A percentile compares a stretch with the other conserved stretches of the same genome.
These are phyloP conservation scores for Paraphaeosphaeria sporulosa DNA, from an alignment of 2,329 filamentous ascomycete genomes.

Conservation along the genomic window DNA sequence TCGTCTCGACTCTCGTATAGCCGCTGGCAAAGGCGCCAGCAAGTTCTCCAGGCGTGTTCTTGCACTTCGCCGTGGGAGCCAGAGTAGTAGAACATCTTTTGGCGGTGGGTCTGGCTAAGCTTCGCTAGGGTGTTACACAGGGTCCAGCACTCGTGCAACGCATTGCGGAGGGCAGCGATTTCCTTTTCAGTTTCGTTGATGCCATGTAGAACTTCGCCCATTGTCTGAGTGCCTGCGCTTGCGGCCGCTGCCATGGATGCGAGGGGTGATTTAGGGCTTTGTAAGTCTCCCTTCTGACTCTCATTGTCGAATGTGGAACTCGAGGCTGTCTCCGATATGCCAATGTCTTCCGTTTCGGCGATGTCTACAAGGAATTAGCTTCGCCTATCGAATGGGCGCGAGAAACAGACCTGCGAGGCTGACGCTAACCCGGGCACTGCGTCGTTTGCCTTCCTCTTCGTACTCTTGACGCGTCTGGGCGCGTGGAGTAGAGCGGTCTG, in stretches of 20 bases:
- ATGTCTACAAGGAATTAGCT: conserved; percentile 51
- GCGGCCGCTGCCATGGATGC: conserved; percentile 22
- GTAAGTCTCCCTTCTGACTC: conserved; percentile 42
- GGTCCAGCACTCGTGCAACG: conserved; percentile 90
- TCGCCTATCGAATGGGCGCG: conserved; percentile 2
- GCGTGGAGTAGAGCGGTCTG: conserved; percentile 77
- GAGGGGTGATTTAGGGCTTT: conserved; percentile 27
- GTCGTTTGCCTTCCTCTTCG: conserved; percentile 62
- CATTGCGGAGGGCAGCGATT: conserved; percentile 73
- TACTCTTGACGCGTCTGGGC: conserved; percentile 84
- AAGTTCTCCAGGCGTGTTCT: conserved; percentile 90
- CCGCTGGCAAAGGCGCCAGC: conserved; percentile 90
- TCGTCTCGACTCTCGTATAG: conserved; percentile 84
- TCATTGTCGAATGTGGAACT: conserved; percentile 45
- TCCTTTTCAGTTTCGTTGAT: conserved; percentile 68
- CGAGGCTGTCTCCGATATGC: conserved; percentile 35
- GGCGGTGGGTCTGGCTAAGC: conserved; percentile 82
- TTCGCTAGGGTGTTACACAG: conserved; percentile 89
- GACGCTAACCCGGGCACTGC: conserved; percentile 68
- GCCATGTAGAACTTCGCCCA: conserved; percentile 63
- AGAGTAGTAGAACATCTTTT: conserved; percentile 78
- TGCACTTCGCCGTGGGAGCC: conserved; percentile 75
- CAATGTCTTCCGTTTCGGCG: conserved; percentile 53
- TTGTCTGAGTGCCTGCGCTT: conserved; percentile 44
- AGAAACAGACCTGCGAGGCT: conserved; percentile 75